Base-by-base conservation (phyloP, 371 early-diverging fungal species). In the Mucor plumbeus region DNA sequence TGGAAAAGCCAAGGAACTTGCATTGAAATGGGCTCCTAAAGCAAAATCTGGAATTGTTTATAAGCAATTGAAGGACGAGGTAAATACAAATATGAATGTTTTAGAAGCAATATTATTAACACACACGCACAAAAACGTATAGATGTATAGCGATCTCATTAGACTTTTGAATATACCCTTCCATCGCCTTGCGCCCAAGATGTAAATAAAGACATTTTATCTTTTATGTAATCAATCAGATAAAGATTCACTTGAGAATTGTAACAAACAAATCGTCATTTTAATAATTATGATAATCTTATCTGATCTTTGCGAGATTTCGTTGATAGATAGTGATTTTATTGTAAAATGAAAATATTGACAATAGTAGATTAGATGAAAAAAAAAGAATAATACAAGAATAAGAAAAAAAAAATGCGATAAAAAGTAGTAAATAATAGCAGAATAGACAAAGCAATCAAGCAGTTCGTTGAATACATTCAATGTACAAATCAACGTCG, bases 1-100 rank as follows among this genome's bases (percentile, higher is more conserved):
- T 9, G 68, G 74, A 35, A 78, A 81, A 11, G 89, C 89, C 8
- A 83, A 85, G 65, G 78, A 80, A 38, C 70, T 91, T 47, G 92
- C 90, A 11, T 64, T 72, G 15, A 82, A 87, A 64, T 78, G 84
- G 76, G 85, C 87, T 6, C 83, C 77, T 55, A 86, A 87, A 64
- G 85, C 87, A 33, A 84, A 83, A 60, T 54, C 83, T 34, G 80
- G 80, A 11, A 69, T 76, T 62, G 77, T 73, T 9, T 82, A 82
- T 48, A 74, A 75, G 61, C 83, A 82, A 59, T 73, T 82, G 31
- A 82, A 82, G 59, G 80, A 82, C 60, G 75, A 80, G 72, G 81
- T 81, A 81, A 67, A 40, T 36, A 43, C 39, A 34, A 35, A 7
- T 19, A 15, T 53, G 6, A 61, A 21, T 44, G 10, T 11, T 56